Evolutionary conservation across 495 filamentous ascomycete genomes (phyloP).

Genomic region (Aspergillus panamensis): DNA sequence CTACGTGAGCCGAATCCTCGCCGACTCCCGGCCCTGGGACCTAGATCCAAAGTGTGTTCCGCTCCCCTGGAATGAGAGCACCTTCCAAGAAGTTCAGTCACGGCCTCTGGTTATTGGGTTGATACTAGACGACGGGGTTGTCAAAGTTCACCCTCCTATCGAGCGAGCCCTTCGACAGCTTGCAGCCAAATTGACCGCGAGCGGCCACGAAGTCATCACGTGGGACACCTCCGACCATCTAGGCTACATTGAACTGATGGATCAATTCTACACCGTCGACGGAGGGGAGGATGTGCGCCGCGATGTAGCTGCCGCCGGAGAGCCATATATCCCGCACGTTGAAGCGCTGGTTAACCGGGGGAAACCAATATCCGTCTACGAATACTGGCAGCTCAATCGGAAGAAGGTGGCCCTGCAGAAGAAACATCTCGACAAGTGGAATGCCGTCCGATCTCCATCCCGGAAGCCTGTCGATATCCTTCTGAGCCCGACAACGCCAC

Average conservation of each 20-base stretch:
- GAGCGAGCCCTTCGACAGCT: constrained; percentile 39
- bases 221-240: constrained; percentile 46
- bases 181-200: constrained; percentile 29
- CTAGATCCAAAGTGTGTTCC: constrained; percentile 47
- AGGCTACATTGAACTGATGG: constrained; percentile 47
- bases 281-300: constrained; percentile 54
- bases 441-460: constrained; percentile 40
- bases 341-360: constrained; percentile 43
- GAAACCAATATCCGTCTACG: constrained; percentile 49
- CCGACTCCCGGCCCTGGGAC: constrained; percentile 40
- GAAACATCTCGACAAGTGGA: constrained; percentile 56
- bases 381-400: constrained; percentile 56
- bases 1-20: constrained; percentile 40
- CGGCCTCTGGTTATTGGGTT: constrained; percentile 46
- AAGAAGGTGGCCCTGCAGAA: constrained; percentile 51
- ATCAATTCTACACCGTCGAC: constrained; percentile 51
- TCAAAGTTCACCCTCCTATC: constrained; percentile 49
- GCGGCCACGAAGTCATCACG: constrained; percentile 47
- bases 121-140: constrained; percentile 49
- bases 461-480: constrained; percentile 59
- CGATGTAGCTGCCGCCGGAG: constrained; percentile 44
- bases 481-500: constrained; percentile 51
- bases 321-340: constrained; percentile 55
- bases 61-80: constrained; percentile 42
- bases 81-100: constrained; percentile 38